phyloP scores from a whole-genome alignment of 805 yeast species.

The Tetrapisispora nanseiensis region DNA sequence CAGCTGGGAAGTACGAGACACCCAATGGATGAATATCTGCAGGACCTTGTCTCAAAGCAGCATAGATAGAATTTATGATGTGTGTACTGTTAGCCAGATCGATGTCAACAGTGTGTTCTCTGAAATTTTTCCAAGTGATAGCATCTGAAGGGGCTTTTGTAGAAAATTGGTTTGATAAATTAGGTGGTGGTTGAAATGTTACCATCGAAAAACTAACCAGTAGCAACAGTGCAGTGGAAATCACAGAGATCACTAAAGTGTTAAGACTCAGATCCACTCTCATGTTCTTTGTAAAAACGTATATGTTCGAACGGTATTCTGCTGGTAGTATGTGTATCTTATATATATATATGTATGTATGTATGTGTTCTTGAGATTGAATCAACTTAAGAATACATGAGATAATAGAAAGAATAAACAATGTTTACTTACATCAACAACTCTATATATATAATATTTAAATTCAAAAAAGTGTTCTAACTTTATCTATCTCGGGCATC shows the following conservation, averaged over 20 bases:
- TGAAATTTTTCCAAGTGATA: conserved; percentile 17
- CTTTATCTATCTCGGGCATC: too few species aligned
- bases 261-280: conserved; percentile 1
- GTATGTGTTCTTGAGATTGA: too few species aligned
- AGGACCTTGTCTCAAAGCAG: conserved; percentile 43
- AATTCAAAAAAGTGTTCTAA: too few species aligned
- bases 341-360: too few species aligned
- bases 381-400: too few species aligned
- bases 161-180: too few species aligned
- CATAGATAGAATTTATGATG: conserved; percentile 44
- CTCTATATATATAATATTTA: too few species aligned
- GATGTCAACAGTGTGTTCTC: conserved; percentile 22
- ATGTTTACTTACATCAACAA: too few species aligned
- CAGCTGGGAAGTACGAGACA: conserved; percentile 50
- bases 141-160: neutral
- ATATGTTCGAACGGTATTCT: too few species aligned
- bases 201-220: conserved; percentile 2
- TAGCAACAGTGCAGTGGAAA: neutral
- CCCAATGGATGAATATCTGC: conserved; percentile 47
- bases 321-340: too few species aligned
- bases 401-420: too few species aligned
- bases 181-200: neutral
- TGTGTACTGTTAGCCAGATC: conserved; percentile 44
- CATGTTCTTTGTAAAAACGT: too few species aligned
- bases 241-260: neutral